Evolutionary conservation across 2,329 filamentous ascomycete species (phyloP).

Genomic region (Clonostachys chloroleuca): DNA sequence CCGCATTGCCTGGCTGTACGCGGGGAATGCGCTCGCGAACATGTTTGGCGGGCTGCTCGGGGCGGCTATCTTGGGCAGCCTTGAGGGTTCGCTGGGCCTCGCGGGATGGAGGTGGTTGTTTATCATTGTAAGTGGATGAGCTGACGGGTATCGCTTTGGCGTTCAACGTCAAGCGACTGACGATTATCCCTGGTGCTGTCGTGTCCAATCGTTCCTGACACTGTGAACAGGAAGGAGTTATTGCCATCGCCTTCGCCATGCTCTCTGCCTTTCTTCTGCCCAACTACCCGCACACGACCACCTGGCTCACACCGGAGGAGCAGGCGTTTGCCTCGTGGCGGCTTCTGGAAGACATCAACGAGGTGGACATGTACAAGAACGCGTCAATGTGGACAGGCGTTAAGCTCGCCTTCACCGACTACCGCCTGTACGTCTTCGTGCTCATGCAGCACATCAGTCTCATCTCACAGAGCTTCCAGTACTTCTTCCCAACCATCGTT

Average conservation of each 20-base stretch:
- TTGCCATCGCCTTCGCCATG: conserved; percentile 30
- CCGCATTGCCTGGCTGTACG: conserved; percentile 52
- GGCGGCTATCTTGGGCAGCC: conserved; percentile 37
- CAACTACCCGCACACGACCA: conserved; percentile 47
- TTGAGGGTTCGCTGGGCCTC: conserved; percentile 43
- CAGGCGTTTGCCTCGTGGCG: conserved; percentile 48
- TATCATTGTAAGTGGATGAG: conserved; percentile 47
- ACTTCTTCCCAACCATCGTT: conserved; percentile 63
- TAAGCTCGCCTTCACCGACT: conserved; percentile 42
- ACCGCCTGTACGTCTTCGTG: conserved; percentile 47
- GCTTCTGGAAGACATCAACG: conserved; percentile 41
- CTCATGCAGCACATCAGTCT: conserved; percentile 47
- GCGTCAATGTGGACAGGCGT: conserved; percentile 37
- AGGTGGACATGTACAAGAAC: conserved; percentile 29
- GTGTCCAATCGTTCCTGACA: conserved; percentile 49
- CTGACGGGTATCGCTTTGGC: conserved; percentile 37
- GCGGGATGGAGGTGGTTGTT: conserved; percentile 64
- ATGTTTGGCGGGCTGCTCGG: conserved; percentile 46
- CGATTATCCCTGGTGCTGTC: neutral
- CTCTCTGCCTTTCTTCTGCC: conserved; percentile 33
- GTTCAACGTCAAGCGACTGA: conserved; percentile 8
- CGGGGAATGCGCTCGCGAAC: conserved; percentile 51
- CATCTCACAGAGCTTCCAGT: conserved; percentile 53
- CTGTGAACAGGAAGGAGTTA: conserved; percentile 25
- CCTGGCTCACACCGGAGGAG: conserved; percentile 46